These are phyloP conservation scores for Komagataella pastoris DNA, from an alignment of 805 yeast genomes.

Conservation along the genomic window DNA sequence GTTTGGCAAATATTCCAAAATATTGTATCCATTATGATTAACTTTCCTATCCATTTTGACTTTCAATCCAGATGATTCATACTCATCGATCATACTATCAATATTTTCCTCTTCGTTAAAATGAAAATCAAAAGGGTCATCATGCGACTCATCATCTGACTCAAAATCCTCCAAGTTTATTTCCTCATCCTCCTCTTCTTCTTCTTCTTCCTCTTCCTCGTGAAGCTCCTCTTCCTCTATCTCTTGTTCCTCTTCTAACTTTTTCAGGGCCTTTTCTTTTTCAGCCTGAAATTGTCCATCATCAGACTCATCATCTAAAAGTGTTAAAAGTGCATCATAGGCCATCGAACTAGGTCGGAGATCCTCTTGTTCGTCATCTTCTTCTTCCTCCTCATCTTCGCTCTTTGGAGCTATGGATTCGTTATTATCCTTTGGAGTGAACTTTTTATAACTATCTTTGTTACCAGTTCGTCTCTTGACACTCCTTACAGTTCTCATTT, in stretches of 20 bases:
- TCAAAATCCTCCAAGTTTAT: constrained; percentile 20
- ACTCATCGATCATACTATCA: constrained; percentile 15
- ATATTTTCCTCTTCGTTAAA: constrained; percentile 39
- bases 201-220: neutral
- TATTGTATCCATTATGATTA: constrained; percentile 6
- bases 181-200: constrained; percentile 1
- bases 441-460: constrained; percentile 6
- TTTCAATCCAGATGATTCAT: constrained; percentile 15
- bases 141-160: constrained; percentile 18
- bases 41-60: constrained; percentile 12
- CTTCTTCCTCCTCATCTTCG: constrained; percentile 7
- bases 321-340: constrained; percentile 51
- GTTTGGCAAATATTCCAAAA: constrained; percentile 1
- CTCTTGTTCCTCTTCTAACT: constrained; percentile 7
- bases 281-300: constrained; percentile 6
- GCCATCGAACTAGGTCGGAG: constrained; percentile 22
- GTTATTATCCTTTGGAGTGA: constrained; percentile 9
- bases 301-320: constrained; percentile 36
- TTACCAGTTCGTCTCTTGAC: constrained; percentile 27
- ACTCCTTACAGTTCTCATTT: constrained; percentile 46
- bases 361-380: constrained; percentile 12
- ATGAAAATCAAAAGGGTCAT: constrained; percentile 71
- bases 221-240: constrained; percentile 5
- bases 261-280: constrained; percentile 4
- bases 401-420: constrained; percentile 2